Base-by-base conservation (phyloP, 768 basidiomycete genomes). In the Podaxis carcinomalis region DNA sequence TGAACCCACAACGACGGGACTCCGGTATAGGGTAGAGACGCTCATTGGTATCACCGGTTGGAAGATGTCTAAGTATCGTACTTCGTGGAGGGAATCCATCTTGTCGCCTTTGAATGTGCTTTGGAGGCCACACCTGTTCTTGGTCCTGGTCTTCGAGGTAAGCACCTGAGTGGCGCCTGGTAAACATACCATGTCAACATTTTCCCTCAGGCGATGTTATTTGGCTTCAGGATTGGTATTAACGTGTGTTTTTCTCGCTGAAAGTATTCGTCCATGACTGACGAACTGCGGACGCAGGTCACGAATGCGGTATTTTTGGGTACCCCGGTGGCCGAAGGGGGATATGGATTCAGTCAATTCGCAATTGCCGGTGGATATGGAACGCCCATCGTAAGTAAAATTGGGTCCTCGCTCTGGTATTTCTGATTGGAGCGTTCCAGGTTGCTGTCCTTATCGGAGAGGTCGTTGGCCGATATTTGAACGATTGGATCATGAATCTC, bases 1-100 rank as follows among this genome's bases (percentile, higher is more conserved):
- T 3, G 64, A 66, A 39, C 73, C 68, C 0, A 74, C 74, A 1
- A 69, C 73, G 10, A 68, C 68, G 0, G 77, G 77, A 11, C 65
- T 83, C 21, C 75, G 75, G 1, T 78, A 82, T 64, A 75, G 83
- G 37, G 60, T 84, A 25, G 77, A 85, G 67, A 82, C 79, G 0
- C 73, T 86, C 4, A 50, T 84, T 10, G 85, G 85, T 5, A 68
- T 82, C 32, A 85, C 84, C 0, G 84, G 83, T 1, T 40, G 66
- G 11, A 78, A 78, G 56, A 83, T 85, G 83, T 70, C 78, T 5
- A 35, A 36, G 57, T 47, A 47, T 13, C 54, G 28, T 51, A n/a
- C 35, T 56, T 57, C 56, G 23, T 2, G 58, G 47, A 27, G 14
- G 49, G 9, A 62, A 23, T 56, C 46, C 4, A 37, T 40, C 40